Evolutionary conservation across 2,329 filamentous ascomycete species (phyloP).

Genomic region (Mycosphaerella arachidis): DNA sequence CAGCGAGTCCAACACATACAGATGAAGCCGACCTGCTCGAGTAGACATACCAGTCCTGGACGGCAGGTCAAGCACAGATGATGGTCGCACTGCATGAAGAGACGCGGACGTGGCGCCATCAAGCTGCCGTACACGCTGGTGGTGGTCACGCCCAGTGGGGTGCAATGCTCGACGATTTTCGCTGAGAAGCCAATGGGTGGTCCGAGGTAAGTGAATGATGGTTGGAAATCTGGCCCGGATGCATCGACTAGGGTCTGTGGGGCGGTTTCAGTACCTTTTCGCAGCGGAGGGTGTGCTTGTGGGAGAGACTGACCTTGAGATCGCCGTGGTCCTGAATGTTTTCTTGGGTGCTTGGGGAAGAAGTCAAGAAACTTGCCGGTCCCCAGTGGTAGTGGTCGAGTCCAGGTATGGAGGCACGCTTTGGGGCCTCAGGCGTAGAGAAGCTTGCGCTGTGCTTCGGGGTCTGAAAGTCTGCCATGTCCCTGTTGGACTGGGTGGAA

Average conservation of each 20-base stretch:
- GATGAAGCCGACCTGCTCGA: not conserved
- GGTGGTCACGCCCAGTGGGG: not conserved
- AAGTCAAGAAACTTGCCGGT: no score
- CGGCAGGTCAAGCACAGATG: not conserved
- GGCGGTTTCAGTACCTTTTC: not conserved
- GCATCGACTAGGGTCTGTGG: not conserved
- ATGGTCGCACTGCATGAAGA: not conserved
- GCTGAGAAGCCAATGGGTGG: constrained; percentile 10
- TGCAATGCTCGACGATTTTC: constrained; percentile 1
- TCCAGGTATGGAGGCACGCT: not conserved
- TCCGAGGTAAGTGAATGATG: constrained; percentile 1
- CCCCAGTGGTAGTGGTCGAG: not conserved
- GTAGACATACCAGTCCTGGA: not conserved
- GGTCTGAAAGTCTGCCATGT: not conserved
- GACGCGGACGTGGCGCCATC: not conserved
- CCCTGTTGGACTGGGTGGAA: not conserved
- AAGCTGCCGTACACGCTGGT: not conserved
- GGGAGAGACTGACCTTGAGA: not conserved
- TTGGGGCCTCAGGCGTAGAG: not conserved
- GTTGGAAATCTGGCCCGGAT: constrained; percentile 2
- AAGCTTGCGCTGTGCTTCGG: not conserved
- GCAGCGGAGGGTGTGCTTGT: not conserved
- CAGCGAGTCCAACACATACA: no score
- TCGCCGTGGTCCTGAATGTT: not conserved
- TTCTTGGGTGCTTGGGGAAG: not conserved